Conservation (phyloP, 208 protist species). For the Willaertia magna region DNA sequence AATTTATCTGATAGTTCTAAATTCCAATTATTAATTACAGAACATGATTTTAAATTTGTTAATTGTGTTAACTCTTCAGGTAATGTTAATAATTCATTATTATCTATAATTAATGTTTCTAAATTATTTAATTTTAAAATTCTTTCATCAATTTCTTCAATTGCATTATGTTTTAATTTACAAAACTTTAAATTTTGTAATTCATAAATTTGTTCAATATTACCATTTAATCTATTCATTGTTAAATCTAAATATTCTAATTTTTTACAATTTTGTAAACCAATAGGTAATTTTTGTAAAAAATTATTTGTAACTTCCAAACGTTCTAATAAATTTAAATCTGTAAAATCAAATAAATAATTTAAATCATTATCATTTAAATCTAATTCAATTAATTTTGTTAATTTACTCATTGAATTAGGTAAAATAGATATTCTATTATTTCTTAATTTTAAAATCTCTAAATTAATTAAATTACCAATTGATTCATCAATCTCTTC, state of each 20-base stretch:
- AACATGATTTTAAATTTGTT: background rate
- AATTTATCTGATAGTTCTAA: background rate
- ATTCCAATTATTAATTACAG: background rate
- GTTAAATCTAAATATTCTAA: background rate
- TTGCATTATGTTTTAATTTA: background rate
- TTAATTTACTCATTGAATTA: background rate
- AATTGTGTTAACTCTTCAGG: background rate
- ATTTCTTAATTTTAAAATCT: background rate
- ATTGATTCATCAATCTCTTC: background rate
- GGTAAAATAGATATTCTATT: background rate
- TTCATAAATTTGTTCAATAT: background rate
- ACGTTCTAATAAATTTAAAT: background rate
- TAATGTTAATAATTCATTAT: background rate
- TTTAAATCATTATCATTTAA: background rate
- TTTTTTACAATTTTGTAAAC: background rate
- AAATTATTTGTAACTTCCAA: background rate
- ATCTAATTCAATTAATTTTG: background rate
- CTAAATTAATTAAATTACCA: background rate
- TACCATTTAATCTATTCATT: background rate
- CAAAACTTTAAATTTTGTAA: background rate
- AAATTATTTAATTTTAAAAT: background rate
- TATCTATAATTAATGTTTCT: background rate
- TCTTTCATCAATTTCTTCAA: background rate
- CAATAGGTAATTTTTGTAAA: background rate
- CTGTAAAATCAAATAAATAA: background rate